phyloP scores from a whole-genome alignment of 352 stramenopile species.

The Thraustotheca clavata region DNA sequence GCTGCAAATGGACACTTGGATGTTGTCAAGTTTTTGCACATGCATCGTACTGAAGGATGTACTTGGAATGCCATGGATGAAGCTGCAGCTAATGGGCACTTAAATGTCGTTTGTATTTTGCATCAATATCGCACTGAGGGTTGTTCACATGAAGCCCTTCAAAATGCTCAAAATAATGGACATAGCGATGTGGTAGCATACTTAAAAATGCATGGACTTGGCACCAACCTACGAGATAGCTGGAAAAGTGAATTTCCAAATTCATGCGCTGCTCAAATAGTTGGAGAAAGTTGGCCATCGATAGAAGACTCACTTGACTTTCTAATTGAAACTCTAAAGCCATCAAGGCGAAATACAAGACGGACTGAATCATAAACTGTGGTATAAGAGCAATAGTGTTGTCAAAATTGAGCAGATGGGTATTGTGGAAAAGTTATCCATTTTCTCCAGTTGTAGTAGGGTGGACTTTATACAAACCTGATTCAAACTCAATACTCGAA shows the following conservation, averaged over 20 bases:
- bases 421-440: no score
- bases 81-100: constrained; percentile 1
- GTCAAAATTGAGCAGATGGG: no score
- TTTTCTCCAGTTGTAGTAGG: no score
- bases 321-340: neutral
- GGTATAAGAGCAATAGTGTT: no score
- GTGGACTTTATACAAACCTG: no score
- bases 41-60: neutral
- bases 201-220: neutral
- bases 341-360: no score
- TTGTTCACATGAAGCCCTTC: neutral
- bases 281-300: neutral
- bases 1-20: constrained; percentile 7
- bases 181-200: neutral
- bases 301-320: constrained; percentile 20
- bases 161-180: neutral
- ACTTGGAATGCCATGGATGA: constrained; percentile 10
- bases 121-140: neutral
- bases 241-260: neutral
- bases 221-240: neutral
- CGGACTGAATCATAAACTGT: no score
- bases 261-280: neutral
- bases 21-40: neutral
- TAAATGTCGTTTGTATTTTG: neutral
- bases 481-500: no score